These are phyloP conservation scores for Microbotryum saponariae DNA, from an alignment of 1,284 basidiomycete genomes.

Conservation along the genomic window DNA sequence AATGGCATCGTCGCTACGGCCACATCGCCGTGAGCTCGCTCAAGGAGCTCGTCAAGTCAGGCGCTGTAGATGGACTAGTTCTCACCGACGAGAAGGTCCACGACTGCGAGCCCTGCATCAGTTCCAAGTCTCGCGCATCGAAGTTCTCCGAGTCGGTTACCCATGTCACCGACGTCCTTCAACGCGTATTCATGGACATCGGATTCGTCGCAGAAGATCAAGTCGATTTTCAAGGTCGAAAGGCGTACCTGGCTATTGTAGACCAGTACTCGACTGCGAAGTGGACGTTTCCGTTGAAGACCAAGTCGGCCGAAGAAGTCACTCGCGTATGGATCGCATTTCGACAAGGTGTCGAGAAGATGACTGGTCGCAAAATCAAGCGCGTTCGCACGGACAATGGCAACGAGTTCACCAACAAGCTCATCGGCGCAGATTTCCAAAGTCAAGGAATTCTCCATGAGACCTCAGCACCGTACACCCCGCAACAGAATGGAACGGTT, in stretches of 20 bases:
- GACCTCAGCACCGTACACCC: conserved; percentile 11
- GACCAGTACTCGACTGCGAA: too few species aligned
- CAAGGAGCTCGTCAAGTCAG: too few species aligned
- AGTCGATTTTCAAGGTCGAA: too few species aligned
- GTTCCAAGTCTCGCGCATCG: background rate
- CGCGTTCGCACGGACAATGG: conserved; percentile 32
- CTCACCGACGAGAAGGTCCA: background rate
- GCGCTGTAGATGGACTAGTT: background rate
- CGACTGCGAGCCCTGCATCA: background rate
- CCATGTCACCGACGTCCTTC: background rate
- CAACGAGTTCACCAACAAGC: conserved; percentile 11
- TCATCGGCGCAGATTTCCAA: conserved; percentile 1
- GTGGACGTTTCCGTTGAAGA: too few species aligned
- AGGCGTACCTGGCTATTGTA: too few species aligned
- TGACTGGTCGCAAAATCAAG: conserved; percentile 37
- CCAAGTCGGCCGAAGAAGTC: too few species aligned
- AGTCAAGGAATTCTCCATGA: conserved; percentile 10
- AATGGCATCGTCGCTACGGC: too few species aligned
- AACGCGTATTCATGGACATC: background rate
- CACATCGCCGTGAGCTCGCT: too few species aligned
- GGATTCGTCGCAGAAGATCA: too few species aligned
- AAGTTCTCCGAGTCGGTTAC: background rate
- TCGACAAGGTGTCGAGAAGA: conserved; percentile 26
- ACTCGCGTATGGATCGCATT: too few species aligned
- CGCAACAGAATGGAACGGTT: conserved; percentile 10